Conservation (phyloP, 441 rosid species). For the Populus hybrid region DNA sequence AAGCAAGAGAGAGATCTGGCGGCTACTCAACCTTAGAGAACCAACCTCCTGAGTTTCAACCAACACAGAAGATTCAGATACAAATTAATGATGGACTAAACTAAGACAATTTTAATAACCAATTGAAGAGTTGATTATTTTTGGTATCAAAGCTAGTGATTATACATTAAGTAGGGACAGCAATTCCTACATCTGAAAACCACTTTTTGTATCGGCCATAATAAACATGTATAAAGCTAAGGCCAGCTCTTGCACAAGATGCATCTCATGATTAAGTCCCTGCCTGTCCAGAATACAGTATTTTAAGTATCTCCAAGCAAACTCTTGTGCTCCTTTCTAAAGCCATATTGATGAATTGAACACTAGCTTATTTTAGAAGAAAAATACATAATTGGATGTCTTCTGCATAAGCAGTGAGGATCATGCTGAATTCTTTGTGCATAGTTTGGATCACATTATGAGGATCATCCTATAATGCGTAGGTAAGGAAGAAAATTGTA, state of each 20-base stretch:
- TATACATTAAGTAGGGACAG: slow-evolving; percentile 1
- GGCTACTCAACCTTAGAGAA: slow-evolving; percentile 70
- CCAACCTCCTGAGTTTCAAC: slow-evolving; percentile 43
- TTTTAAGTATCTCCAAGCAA: background rate
- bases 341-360: background rate
- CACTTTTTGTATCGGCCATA: background rate
- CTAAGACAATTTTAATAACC: slow-evolving; percentile 12
- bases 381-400: background rate
- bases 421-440: background rate
- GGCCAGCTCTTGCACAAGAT: too few species aligned
- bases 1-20: slow-evolving; percentile 70
- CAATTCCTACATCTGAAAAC: background rate
- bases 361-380: background rate
- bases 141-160: slow-evolving; percentile 7
- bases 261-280: background rate
- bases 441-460: background rate
- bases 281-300: background rate
- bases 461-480: background rate
- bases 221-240: background rate
- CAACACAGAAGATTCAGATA: slow-evolving; percentile 11
- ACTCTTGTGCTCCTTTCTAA: background rate
- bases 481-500: background rate
- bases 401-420: background rate
- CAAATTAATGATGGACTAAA: slow-evolving; percentile 1
- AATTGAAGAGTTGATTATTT: slow-evolving; percentile 9